Evolutionary conservation across 2,329 filamentous ascomycete genomes (phyloP), one percentile per base, ranked within the genome.

Genomic region (Lasiodiplodia theobromae): DNA sequence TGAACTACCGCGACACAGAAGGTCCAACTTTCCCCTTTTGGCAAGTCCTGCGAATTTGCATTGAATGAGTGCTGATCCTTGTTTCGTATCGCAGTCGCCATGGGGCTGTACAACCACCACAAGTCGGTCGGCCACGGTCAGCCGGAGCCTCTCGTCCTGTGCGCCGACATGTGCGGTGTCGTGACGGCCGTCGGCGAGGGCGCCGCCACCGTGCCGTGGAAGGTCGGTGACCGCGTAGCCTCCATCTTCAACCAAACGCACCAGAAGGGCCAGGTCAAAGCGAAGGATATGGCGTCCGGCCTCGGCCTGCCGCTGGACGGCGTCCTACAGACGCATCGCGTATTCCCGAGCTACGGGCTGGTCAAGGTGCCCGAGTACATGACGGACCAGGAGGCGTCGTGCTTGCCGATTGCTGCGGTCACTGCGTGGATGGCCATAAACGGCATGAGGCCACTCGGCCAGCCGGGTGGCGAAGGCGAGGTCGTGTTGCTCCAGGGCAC

Each of bases 91-190:
- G 54, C 51, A 90, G 90, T 92, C 23, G 83, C 83, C 74, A 89
- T 86, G 81, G 90, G 90, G 37, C 81, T 87, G 14, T 92, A 92
- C 80, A 88, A 83, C 74, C 89, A 92, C 77, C 88, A 92, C 80
- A 84, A 85, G 72, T 83, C 84, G 4, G 79, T 88, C 56, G 78
- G 76, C 10, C 12, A 47, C 74, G 80, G 69, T 70, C 77, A 65
- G 66, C 78, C 66, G 69, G 82, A 67, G 73, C 72, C 75, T 3
- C 72, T 92, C 14, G 87, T 92, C 1, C 89, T 89, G 1, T 90
- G 88, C 77, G 91, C 89, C 25, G 91, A 93, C 77, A 91, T 91
- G 84, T 91, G 89, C 78, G 91, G 90, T 54, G 83, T 83, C 10
- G 81, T 92, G 56, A 80, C 86, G 2, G 77, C 83, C 16, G 73